Base-by-base conservation (phyloP, 176 grass and related monocot genomes). In the Miscanthus lutarioriparius region DNA sequence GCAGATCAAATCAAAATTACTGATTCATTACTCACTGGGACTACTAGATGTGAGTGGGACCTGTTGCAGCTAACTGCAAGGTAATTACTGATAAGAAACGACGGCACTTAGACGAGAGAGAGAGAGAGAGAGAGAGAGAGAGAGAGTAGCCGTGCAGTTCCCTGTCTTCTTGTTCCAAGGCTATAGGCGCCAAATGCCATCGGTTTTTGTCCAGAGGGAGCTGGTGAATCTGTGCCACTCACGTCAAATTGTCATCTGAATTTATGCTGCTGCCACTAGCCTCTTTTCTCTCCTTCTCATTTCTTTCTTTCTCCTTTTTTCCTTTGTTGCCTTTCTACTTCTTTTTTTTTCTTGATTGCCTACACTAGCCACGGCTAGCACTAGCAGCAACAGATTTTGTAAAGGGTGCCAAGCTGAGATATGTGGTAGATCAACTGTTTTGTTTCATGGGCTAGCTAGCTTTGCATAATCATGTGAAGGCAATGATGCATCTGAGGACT, bases 381-480 rank as follows among this genome's bases (percentile, higher is more conserved):
- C 58, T 67, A 61, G 22, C 58, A 25, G n/a, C 10, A 25, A 79
- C 36, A 83, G 36, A 78, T 86, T 74, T 86, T 86, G 74, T 83
- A 79, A 83, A 90, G 88, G 88, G 80, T 83, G 84, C 36, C 76
- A 65, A 79, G 48, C 77, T 69, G 74, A 61, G 80, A 74, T 83
- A 76, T 86, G 59, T 67, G 7, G 37, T 74, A 86, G 67, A 66
- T 78, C 66, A 73, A 78, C 44, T 78, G 26, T 90, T 82, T 45
- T 58, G 73, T 73, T 86, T 75, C 69, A 64, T 70, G 76, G 63
- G 23, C 23, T 47, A 45, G 23, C 5, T 10, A 10, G 2, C 40
- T 85, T 85, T 71, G 83, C 71, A 77, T 77, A 86, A 66, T 65
- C 88, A 82, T 90, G 71, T 84, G 72, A 78, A 72, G 65, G 80